phyloP scores from a whole-genome alignment of 2,329 filamentous ascomycete genomes.

The Tympanopsis confertula region DNA sequence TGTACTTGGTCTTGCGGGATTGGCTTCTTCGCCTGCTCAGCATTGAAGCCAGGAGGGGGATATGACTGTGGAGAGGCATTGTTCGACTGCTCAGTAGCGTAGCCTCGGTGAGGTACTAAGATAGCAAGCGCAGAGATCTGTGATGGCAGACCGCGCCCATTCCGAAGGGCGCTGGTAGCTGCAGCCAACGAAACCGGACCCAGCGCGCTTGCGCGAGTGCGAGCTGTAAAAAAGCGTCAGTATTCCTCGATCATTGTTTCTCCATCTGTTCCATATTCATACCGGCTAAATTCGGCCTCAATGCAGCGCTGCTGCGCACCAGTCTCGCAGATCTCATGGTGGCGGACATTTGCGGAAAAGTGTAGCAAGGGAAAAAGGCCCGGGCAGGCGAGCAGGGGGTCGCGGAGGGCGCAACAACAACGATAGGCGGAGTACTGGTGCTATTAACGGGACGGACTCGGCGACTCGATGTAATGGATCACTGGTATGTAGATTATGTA shows the following conservation, averaged over 20 bases:
- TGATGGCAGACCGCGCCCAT: background rate
- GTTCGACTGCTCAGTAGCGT: background rate
- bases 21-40: slow-evolving; percentile 1
- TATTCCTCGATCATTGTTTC: too few relatives aligned
- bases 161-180: background rate
- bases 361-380: background rate
- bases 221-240: too few relatives aligned
- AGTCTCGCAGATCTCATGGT: background rate
- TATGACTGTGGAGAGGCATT: background rate
- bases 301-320: background rate
- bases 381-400: background rate
- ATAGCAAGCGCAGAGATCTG: background rate
- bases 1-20: background rate
- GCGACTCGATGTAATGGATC: too few relatives aligned
- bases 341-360: slow-evolving; percentile 1
- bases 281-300: background rate
- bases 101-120: background rate
- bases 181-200: too few relatives aligned
- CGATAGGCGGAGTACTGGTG: background rate
- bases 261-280: too few relatives aligned
- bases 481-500: too few relatives aligned
- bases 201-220: background rate
- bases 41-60: background rate
- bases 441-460: too few relatives aligned
- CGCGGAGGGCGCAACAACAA: background rate